Evolutionary conservation across 176 grass and related monocot genomes (phyloP).

Genomic region (Hordeum marinum): DNA sequence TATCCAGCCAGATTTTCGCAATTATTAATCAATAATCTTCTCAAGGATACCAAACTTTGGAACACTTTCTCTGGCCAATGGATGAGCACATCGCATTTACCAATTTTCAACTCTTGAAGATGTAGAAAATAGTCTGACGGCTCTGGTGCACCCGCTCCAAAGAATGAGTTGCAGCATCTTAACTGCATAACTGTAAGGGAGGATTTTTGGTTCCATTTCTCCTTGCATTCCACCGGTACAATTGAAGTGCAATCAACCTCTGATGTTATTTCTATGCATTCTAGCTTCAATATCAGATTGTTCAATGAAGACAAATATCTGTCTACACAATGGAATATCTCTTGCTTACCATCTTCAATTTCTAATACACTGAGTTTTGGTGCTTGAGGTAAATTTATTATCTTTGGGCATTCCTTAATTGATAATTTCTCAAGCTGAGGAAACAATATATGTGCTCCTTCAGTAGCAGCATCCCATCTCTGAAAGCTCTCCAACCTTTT

Average conservation of each 20-base stretch:
- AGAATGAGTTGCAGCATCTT: not conserved
- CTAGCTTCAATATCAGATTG: not conserved
- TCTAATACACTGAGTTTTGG: not conserved
- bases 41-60: no score
- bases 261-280: not conserved
- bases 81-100: fast-evolving
- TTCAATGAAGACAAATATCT: not conserved
- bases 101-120: not conserved
- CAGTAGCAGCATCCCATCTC: no score
- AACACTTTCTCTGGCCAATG: not conserved
- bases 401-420: fast-evolving
- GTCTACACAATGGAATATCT: not conserved
- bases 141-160: not conserved
- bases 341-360: fast-evolving
- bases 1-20: no score
- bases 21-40: no score
- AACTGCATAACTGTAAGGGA: fast-evolving
- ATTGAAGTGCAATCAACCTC: no score
- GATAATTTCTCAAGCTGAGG: fast-evolving
- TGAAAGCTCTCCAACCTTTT: no score
- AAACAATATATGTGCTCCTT: not conserved
- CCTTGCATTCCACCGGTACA: not conserved
- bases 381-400: not conserved
- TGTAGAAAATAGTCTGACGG: not conserved
- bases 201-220: not conserved